Evolutionary conservation across 371 early-diverging fungal genomes (phyloP).

Genomic region (Mucor circinelloides): DNA sequence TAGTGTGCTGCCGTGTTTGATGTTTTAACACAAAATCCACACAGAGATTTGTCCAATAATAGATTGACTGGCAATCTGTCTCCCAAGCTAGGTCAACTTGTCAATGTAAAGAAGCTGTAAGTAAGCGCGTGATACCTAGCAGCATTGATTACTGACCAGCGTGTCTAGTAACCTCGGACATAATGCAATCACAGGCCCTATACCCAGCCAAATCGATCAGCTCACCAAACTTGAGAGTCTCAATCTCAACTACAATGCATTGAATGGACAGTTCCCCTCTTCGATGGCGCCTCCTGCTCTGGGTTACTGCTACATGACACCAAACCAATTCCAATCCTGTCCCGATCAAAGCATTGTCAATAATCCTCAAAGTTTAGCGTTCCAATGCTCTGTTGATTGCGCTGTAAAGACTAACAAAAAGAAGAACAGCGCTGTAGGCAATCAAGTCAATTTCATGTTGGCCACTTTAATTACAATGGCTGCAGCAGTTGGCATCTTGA

Average conservation of each 20-base stretch:
- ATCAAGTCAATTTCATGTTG: not conserved
- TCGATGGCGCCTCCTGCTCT: constrained; percentile 44
- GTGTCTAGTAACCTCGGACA: constrained; percentile 45
- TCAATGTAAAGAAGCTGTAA: constrained; percentile 46
- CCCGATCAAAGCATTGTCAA: constrained; percentile 44
- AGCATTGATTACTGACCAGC: not conserved
- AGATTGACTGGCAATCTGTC: constrained; percentile 52
- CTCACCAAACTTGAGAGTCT: constrained; percentile 46
- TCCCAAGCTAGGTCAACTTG: constrained; percentile 42
- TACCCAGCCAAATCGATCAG: constrained; percentile 48
- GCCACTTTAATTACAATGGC: not conserved
- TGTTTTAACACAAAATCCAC: not conserved
- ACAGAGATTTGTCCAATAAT: constrained; percentile 56
- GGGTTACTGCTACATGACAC: constrained; percentile 51
- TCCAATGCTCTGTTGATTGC: constrained; percentile 58
- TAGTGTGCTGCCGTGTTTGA: not conserved
- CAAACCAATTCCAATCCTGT: constrained; percentile 55
- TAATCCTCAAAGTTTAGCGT: constrained; percentile 49
- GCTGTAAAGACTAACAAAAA: constrained; percentile 13
- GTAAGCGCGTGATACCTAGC: not conserved
- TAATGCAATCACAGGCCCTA: constrained; percentile 44
- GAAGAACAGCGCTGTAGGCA: constrained; percentile 10
- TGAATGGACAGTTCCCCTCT: constrained; percentile 56
- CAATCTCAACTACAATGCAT: constrained; percentile 50
- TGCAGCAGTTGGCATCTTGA: not conserved